Evolutionary conservation across 2,329 filamentous ascomycete species (phyloP), one percentile per base, ranked within the genome.

Genomic region (Didymellaceae sp.): DNA sequence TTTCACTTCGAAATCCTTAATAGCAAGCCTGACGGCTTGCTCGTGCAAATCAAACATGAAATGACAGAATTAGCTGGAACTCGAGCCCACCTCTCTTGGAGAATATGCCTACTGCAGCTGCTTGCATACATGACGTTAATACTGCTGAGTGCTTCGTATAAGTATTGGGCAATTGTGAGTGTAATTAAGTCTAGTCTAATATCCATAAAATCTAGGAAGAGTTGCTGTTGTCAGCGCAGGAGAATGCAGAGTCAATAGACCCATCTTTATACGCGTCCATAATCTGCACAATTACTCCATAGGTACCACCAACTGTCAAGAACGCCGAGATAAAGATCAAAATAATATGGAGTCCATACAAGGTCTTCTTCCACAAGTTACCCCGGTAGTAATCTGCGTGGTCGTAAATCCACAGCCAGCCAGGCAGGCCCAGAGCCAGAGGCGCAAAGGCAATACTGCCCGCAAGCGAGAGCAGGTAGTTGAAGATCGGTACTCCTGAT

Each of bases 401-500:
- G 46, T 81, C 80, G 56, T 79, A 75, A 3, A 82, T 57, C 80
- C 80, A 83, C 3, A 83, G 54, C 71, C 73, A 78, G 0, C 76
- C 79, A 0, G 79, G 80, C 4, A 82, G 61, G 1, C 69, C 70
- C 14, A 83, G 71, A 2, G 77, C 78, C 37, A 83, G 53, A 0
- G 79, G 80, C 22, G 80, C 79, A 57, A 82, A 82, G 32, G 77
- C 80, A 10, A 83, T 48, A 20, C 74, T 75, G 3, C 79, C 80
- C 2, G 78, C 76, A 9, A 82, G 59, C 2, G 78, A 76, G 14
- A 82, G 56, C 16, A 82, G 58, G 58, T 78, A 82, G 52, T 80
- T 80, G 71, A 83, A 83, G 43, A 83, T 80, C 0, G 81, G 81
- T 24, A 83, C 80, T 0, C 77, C 78, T n/a, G 75, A 74, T 1